Evolutionary conservation across 768 basidiomycete genomes (phyloP).

Genomic region (Mycena leptocephala): DNA sequence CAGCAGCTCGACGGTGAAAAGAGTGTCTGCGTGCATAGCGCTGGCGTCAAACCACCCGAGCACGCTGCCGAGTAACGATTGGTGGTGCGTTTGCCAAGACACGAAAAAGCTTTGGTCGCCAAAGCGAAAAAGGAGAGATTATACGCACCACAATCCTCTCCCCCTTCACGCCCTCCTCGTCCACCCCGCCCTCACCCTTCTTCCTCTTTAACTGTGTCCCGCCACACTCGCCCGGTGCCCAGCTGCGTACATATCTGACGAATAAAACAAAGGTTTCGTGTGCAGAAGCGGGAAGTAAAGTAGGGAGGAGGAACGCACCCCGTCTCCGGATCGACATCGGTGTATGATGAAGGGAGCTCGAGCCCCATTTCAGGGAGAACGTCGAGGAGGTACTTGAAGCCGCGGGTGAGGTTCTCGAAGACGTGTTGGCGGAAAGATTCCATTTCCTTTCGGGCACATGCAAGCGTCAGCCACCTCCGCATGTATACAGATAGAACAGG

Average conservation of each 20-base stretch:
- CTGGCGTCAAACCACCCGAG: too few relatives aligned
- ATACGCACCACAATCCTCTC: neutral
- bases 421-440: conserved; percentile 94
- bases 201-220: neutral
- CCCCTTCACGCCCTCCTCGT: neutral
- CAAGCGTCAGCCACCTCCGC: conserved; percentile 83
- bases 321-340: conserved; percentile 7
- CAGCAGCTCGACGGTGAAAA: too few relatives aligned
- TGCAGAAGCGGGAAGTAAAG: neutral
- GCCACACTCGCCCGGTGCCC: conserved; percentile 1
- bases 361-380: conserved; percentile 94
- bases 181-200: neutral
- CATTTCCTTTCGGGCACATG: conserved; percentile 78
- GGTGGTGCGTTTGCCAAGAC: too few relatives aligned
- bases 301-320: neutral
- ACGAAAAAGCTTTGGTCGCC: too few relatives aligned
- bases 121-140: too few relatives aligned
- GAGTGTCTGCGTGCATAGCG: too few relatives aligned
- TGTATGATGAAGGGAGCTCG: conserved; percentile 75
- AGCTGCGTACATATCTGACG: neutral
- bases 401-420: conserved; percentile 93
- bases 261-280: too few relatives aligned
- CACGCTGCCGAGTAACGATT: too few relatives aligned
- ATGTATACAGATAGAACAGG: conserved; percentile 55
- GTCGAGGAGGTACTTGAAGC: conserved; percentile 87